Evolutionary conservation across 352 stramenopile species (phyloP).

Genomic region (Globisporangium parvum): DNA sequence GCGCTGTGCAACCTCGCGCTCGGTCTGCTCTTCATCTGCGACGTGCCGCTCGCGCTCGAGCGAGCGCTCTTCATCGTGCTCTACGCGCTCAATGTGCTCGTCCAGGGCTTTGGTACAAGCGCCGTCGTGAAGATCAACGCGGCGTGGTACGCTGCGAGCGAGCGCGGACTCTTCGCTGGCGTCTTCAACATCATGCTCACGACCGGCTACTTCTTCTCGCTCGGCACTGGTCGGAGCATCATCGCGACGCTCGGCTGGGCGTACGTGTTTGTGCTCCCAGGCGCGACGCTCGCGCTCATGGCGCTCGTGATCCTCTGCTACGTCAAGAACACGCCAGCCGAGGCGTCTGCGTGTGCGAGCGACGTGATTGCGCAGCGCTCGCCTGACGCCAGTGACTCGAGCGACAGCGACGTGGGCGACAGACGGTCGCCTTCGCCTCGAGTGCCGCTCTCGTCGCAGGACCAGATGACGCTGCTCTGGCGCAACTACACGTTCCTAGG

Average conservation of each 20-base stretch:
- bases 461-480: constrained; percentile 51
- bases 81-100: constrained; percentile 59
- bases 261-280: constrained; percentile 68
- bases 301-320: constrained; percentile 38
- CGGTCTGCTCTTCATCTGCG: constrained; percentile 41
- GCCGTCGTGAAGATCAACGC: constrained; percentile 85
- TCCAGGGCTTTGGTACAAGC: constrained; percentile 75
- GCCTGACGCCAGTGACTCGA: not conserved
- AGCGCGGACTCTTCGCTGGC: constrained; percentile 61
- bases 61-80: constrained; percentile 48
- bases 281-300: constrained; percentile 46
- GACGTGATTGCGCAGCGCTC: constrained; percentile 19
- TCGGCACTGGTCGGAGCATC: constrained; percentile 56
- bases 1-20: constrained; percentile 60
- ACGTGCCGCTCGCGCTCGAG: constrained; percentile 24
- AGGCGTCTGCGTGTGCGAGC: constrained; percentile 28
- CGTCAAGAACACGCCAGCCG: constrained; percentile 51
- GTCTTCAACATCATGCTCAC: constrained; percentile 80
- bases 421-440: not conserved
- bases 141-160: constrained; percentile 56
- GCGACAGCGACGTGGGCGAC: constrained; percentile 5
- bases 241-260: constrained; percentile 58
- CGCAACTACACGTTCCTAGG: constrained; percentile 59
- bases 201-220: constrained; percentile 66
- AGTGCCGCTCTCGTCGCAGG: constrained; percentile 21